Conservation (phyloP, 768 basidiomycete genomes). For the Lentinus tigrinus region DNA sequence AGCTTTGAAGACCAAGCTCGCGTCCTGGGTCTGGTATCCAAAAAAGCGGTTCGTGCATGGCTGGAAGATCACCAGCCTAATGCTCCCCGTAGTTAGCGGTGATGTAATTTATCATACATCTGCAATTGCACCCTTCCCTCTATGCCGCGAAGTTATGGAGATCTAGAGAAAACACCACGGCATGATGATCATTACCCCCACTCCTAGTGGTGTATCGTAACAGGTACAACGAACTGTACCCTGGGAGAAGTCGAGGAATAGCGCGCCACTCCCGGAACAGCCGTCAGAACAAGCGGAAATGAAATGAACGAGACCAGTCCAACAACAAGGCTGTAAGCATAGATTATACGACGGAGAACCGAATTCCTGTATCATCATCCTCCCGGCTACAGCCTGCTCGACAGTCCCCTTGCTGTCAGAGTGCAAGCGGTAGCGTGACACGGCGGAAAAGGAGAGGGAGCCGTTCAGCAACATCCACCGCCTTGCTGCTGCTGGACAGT, state of each 20-base stretch:
- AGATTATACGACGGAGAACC: constrained; percentile 26
- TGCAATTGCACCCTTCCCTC: neutral
- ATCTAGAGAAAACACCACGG: constrained; percentile 4
- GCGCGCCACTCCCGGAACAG: constrained; percentile 8
- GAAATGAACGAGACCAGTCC: constrained; percentile 22
- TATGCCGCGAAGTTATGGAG: neutral
- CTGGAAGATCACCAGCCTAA: constrained; percentile 48
- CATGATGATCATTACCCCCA: constrained; percentile 12
- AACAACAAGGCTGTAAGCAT: constrained; percentile 30
- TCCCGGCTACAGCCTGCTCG: constrained; percentile 6
- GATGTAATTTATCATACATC: neutral
- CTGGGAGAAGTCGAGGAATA: constrained; percentile 1
- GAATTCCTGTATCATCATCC: constrained; percentile 14
- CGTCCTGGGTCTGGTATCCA: constrained; percentile 58
- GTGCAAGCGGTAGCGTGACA: constrained; percentile 4
- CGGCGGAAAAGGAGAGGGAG: neutral
- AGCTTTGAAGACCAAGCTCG: constrained; percentile 44
- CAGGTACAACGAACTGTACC: constrained; percentile 14
- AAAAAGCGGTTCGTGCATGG: constrained; percentile 83
- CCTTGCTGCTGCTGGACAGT: constrained; percentile 74
- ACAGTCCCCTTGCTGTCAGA: neutral
- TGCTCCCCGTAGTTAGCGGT: neutral
- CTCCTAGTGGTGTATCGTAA: constrained; percentile 14
- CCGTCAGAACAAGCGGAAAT: constrained; percentile 8
- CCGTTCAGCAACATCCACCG: constrained; percentile 74